These are phyloP conservation scores for Petrea volubilis DNA, from an alignment of 257 asterid genomes.

Conservation along the genomic window DNA sequence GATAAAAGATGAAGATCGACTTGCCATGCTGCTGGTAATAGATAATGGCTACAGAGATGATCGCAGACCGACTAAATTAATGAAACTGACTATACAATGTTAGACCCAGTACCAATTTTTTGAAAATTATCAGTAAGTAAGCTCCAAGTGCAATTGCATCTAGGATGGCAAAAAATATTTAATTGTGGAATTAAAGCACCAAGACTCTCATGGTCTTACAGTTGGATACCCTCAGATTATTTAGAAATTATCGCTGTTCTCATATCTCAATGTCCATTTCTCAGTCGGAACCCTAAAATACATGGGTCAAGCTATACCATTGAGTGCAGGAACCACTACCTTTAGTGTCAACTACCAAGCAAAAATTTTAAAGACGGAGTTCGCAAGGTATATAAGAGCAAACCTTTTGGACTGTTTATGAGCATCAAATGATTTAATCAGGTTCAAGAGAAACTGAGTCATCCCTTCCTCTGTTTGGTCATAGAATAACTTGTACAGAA, in stretches of 20 bases:
- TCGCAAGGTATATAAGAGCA: conserved; percentile 11
- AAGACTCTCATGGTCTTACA: neutral
- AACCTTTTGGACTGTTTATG: conserved; percentile 93
- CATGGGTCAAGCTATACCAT: neutral
- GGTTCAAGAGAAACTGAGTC: conserved; percentile 82
- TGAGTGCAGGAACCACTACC: conserved; percentile 15
- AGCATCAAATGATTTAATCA: conserved; percentile 81
- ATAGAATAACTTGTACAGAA: conserved; percentile 93
- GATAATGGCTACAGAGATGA: neutral
- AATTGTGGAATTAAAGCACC: neutral
- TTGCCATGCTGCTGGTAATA: conserved; percentile 4
- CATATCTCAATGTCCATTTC: neutral
- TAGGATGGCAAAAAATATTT: neutral
- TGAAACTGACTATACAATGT: conserved; percentile 1
- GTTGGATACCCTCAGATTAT: neutral
- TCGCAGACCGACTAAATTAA: neutral
- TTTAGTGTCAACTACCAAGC: conserved; percentile 7
- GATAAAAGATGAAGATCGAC: neutral
- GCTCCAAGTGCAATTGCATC: conserved; percentile 10
- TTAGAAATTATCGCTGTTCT: too few species aligned
- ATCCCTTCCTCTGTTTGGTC: conserved; percentile 99
- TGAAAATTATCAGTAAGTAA: neutral
- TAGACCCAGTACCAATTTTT: conserved; percentile 5
- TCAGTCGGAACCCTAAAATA: neutral
- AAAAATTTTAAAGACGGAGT: conserved; percentile 5